Evolutionary conservation across 1,284 basidiomycete genomes (phyloP), one percentile per base, ranked within the genome.

Genomic region (Xerocomus minutiporus): DNA sequence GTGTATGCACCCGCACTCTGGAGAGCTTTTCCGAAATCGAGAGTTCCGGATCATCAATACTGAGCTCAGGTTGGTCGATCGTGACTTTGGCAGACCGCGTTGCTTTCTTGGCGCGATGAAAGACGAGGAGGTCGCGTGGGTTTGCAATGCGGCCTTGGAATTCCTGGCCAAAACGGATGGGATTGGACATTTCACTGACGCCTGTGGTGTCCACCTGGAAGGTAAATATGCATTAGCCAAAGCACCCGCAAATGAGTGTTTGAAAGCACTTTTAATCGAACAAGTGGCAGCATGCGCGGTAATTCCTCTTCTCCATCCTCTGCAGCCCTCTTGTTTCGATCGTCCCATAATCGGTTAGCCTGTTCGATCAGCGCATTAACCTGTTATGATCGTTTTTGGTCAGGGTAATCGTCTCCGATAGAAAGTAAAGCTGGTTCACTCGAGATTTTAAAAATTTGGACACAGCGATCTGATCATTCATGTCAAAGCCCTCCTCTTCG

Each of bases 101-200:
- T 7, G 57, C 26, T 63, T 86, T 88, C 70, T 91, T 95, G 44
- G 86, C 81, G 17, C 91, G 84, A 67, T 95, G 88, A 72, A 97
- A 97, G 44, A 93, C 80, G 29, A 99, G 81, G 28, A 96, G 82
- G 63, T 98, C 95, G 38, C 91, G 83, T 6, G 96, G 95, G 66
- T 99, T 99, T 9, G 96, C 97, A 13, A 99, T 83, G 23, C 82
- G 82, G 2, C 91, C 93, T 54, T 87, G 81, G 70, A 97, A 98
- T 67, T 97, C 93, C 69, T 97, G 94, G 0, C 97, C 96, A 67
- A 99, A 97, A 8, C 96, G 88, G 47, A 96, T 89, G 12, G 95
- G 92, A 69, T 99, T 99, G 45, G 89, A 91, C 74, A 93, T 92
- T 60, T 92, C 90, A 53, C 84, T 85, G 5, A 87, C 88, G 47